Base-by-base conservation (phyloP, 805 yeast species). In the Zygoascus flipseniorum region DNA sequence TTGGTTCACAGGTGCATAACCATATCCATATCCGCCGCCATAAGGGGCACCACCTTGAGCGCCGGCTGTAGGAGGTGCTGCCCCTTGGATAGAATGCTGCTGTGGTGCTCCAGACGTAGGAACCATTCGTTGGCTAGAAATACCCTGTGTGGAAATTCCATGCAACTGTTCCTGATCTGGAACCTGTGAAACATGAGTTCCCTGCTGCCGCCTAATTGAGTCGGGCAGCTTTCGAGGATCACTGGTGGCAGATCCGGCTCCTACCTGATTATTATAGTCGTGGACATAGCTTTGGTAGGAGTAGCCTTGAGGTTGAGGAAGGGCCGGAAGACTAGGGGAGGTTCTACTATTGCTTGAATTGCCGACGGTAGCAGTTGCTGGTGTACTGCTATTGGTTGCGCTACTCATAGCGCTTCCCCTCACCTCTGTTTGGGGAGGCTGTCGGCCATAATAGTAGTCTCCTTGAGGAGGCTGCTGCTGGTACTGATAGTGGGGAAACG, bases 141-240 rank as follows among this genome's bases (percentile, higher is more conserved):
- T 11, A 10, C 16, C 39, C 16, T 35, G 39, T 11, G 16, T 10
- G 16, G 13, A 10, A 13, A 35, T 13, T 13, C 16, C 39, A 10
- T 35, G 39, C 39, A 35, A 5, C 31, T 19, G 23, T 8, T 16
- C 16, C 31, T 45, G 60, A 16, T 53, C 53, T 26, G 20, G 55
- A 13, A 32, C 50, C 45, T 26, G 52, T 19, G 32, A 55, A 48
- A 43, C 58, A 56, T 39, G 56, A 19, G 18, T 43, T 16, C 47
- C 48, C 45, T 32, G 58, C 37, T 35, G 50, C 20, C 31, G 47
- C 11, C 51, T 14, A 20, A 44, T 47, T 5, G 37, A 19, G 43
- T 57, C 59, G 1, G 62, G 62, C 13, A 59, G 49, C 43, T 52
- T 51, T 43, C 62, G 45, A 8, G 62, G 62, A 46, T 59, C 61